phyloP scores from a whole-genome alignment of 352 stramenopile genomes.

The Aphanomyces euteiches region DNA sequence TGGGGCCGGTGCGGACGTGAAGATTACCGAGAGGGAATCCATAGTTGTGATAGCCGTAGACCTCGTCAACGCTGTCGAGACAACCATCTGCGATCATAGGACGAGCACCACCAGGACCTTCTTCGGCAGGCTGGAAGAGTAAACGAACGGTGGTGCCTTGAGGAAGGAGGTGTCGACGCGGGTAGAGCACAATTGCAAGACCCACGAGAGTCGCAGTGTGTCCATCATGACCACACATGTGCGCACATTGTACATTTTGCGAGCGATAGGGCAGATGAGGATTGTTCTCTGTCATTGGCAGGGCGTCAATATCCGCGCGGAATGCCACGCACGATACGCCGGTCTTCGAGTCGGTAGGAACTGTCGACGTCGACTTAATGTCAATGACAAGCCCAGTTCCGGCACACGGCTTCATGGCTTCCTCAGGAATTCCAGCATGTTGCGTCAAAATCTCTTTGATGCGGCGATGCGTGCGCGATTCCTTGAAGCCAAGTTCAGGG shows the following conservation, averaged over 20 bases:
- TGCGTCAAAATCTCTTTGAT: slow-evolving; percentile 80
- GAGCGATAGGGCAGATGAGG: slow-evolving; percentile 76
- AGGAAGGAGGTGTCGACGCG: slow-evolving; percentile 63
- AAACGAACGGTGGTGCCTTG: slow-evolving; percentile 83
- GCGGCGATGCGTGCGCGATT: slow-evolving; percentile 83
- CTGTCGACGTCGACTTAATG: slow-evolving; percentile 64
- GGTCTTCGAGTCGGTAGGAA: slow-evolving; percentile 43
- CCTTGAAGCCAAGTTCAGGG: slow-evolving; percentile 90
- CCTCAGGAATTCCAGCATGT: slow-evolving; percentile 65
- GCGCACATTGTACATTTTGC: slow-evolving; percentile 53
- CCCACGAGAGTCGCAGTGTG: slow-evolving; percentile 94
- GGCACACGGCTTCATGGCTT: slow-evolving; percentile 71
- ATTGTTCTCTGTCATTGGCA: slow-evolving; percentile 88
- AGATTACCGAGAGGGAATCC: slow-evolving; percentile 87
- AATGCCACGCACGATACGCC: slow-evolving; percentile 87
- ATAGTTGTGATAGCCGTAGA: slow-evolving; percentile 92
- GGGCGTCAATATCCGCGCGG: slow-evolving; percentile 94
- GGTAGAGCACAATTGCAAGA: slow-evolving; percentile 74
- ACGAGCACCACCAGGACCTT: slow-evolving; percentile 85
- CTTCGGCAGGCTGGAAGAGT: slow-evolving; percentile 96
- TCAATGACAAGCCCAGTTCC: slow-evolving; percentile 88
- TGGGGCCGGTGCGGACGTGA: slow-evolving; percentile 79
- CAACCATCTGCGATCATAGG: slow-evolving; percentile 92
- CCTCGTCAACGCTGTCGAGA: slow-evolving; percentile 77
- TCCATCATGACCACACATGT: slow-evolving; percentile 95